Evolutionary conservation across 345 rosid species (phyloP).

Genomic region (Eucalyptus albens): DNA sequence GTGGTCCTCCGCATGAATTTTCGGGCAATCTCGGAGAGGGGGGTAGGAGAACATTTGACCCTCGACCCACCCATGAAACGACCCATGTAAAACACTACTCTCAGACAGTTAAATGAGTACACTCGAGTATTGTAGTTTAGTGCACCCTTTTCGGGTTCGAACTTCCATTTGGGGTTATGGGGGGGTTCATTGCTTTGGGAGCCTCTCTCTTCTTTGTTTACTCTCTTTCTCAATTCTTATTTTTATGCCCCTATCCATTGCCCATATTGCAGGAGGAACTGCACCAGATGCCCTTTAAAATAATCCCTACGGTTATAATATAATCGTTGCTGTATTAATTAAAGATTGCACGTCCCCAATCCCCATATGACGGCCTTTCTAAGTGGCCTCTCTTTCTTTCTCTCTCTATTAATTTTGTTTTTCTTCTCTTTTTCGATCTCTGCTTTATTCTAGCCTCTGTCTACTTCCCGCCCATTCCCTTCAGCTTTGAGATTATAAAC

Average conservation of each 20-base stretch:
- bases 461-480: not conserved
- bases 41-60: not conserved
- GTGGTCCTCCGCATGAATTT: not conserved
- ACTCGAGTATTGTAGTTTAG: not conserved
- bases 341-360: not conserved
- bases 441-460: not conserved
- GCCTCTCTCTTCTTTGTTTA: not conserved
- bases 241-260: not conserved
- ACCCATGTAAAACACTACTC: not conserved
- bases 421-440: not conserved
- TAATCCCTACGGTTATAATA: not conserved
- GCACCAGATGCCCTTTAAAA: not conserved
- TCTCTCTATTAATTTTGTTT: not conserved
- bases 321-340: too few species aligned
- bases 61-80: not conserved
- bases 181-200: not conserved
- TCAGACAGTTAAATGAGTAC: not conserved
- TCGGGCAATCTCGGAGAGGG: not conserved
- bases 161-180: not conserved
- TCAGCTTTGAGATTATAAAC: not conserved
- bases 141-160: not conserved
- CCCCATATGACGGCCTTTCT: not conserved
- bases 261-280: not conserved
- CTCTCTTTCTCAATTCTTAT: not conserved
- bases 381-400: not conserved